A percentile compares a stretch with the other conserved stretches of the same genome.
Conservation (phyloP, 108 stramenopile species). For the Skeletonema tropicum region DNA sequence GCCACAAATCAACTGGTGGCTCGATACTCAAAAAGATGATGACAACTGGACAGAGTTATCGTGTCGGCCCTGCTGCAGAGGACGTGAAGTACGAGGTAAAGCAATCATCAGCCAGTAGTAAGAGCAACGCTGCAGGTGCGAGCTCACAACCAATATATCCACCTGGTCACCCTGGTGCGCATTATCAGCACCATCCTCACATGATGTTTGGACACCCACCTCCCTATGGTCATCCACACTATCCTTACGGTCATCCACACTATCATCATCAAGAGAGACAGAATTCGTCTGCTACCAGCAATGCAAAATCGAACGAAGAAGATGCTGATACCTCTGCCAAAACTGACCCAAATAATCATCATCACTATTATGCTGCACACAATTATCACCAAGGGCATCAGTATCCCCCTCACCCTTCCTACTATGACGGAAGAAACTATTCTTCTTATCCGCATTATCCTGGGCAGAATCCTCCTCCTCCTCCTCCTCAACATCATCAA, state of each 20-base stretch:
- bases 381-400: conserved; percentile 4
- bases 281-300: background rate
- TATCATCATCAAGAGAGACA: conserved; percentile 2
- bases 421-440: conserved; percentile 9
- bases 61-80: background rate
- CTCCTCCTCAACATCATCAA: background rate
- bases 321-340: background rate
- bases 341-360: background rate
- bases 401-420: conserved; percentile 10
- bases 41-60: background rate
- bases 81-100: background rate
- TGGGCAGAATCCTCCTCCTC: background rate
- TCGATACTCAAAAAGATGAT: conserved; percentile 5
- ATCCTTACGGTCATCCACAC: conserved; percentile 13
- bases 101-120: background rate
- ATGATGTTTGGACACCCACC: background rate
- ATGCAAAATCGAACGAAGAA: background rate
- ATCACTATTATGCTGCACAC: background rate
- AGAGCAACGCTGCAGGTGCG: background rate
- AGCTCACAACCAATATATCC: background rate
- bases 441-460: background rate
- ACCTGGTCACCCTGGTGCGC: background rate
- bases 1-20: background rate
- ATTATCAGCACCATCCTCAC: conserved; percentile 5
- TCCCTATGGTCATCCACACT: conserved; percentile 2